Percentiles rank a stretch among this genome's conserved stretches.
phyloP scores from a whole-genome alignment of 2,329 filamentous ascomycete species.

The Apiospora arundinis region DNA sequence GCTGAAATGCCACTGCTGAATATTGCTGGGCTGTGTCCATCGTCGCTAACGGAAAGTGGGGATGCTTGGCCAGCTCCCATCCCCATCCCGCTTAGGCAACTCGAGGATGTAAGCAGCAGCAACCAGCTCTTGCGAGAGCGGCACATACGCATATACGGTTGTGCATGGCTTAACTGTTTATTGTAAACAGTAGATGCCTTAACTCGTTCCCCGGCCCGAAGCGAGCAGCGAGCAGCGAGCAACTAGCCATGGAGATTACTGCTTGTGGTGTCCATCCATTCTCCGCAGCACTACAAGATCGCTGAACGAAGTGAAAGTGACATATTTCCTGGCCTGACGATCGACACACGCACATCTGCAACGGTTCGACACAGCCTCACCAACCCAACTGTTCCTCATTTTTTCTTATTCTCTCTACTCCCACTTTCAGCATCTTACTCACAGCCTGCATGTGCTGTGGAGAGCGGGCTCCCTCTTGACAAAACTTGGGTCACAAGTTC shows the following conservation, averaged over 20 bases:
- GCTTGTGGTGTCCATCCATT: neutral
- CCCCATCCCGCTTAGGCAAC: neutral
- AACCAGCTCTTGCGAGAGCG: too few species aligned
- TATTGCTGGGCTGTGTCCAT: neutral
- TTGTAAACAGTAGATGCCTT: neutral
- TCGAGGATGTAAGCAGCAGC: too few species aligned
- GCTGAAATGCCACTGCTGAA: neutral
- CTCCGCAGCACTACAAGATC: neutral
- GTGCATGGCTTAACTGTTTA: neutral
- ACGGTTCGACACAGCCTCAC: neutral
- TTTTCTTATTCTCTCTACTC: neutral
- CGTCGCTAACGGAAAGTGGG: conserved; percentile 3
- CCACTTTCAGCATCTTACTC: neutral
- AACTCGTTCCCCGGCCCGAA: neutral
- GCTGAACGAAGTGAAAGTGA: neutral
- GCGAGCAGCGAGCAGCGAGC: neutral
- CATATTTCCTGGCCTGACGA: neutral
- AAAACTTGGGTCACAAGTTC: neutral
- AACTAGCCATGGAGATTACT: neutral
- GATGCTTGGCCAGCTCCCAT: neutral
- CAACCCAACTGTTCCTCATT: neutral
- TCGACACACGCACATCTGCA: neutral
- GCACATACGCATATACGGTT: neutral
- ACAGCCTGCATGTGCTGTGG: conserved; percentile 9
- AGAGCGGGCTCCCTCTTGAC: conserved; percentile 7